Conservation (phyloP, 169 alveolate genomes). For the Plasmodium adleri region DNA sequence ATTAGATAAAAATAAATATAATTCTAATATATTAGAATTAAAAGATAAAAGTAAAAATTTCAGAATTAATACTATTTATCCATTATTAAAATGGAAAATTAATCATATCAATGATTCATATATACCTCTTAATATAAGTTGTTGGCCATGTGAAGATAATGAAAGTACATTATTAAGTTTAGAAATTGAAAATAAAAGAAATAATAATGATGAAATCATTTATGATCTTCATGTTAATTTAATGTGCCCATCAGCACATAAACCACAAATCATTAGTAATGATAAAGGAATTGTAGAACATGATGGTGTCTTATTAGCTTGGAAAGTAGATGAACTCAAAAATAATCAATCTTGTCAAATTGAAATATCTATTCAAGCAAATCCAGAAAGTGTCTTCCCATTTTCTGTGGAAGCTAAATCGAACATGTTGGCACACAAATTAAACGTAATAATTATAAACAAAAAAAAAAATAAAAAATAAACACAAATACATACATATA, state of each 20-base stretch:
- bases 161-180: conserved; percentile 75
- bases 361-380: conserved; percentile 73
- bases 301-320: conserved; percentile 59
- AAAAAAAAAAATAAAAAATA: too few species aligned
- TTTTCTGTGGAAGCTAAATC: conserved; percentile 77
- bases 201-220: conserved; percentile 26
- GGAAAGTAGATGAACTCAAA: conserved; percentile 59
- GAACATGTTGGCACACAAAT: conserved; percentile 48
- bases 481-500: background rate
- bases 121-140: conserved; percentile 71
- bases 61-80: conserved; percentile 52
- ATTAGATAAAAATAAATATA: conserved; percentile 69
- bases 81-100: conserved; percentile 76
- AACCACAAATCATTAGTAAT: conserved; percentile 73
- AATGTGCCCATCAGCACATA: conserved; percentile 74
- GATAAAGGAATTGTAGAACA: conserved; percentile 74
- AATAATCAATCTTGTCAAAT: conserved; percentile 69
- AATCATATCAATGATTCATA: conserved; percentile 61
- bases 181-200: conserved; percentile 75
- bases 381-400: conserved; percentile 68
- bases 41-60: conserved; percentile 68
- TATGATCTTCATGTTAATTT: conserved; percentile 72
- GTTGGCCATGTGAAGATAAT: conserved; percentile 78
- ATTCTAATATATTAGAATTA: conserved; percentile 56
- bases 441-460: conserved; percentile 11